Base-by-base conservation (phyloP, 2,329 filamentous ascomycete genomes). In the Niveomyces coronatus region DNA sequence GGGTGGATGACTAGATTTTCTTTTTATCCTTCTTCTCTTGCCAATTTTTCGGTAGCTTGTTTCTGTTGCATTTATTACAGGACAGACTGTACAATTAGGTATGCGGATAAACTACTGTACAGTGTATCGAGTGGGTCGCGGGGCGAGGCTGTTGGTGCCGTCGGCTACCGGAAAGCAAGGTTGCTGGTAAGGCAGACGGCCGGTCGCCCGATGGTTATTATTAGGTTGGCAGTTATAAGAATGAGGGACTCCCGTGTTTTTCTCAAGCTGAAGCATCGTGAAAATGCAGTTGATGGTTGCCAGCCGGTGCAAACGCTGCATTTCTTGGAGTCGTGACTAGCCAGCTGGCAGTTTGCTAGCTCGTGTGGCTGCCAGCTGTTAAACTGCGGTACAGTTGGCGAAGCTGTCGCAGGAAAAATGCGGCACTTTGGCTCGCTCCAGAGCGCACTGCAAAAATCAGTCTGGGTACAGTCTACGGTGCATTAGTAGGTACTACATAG, bases 161-260 rank as follows among this genome's bases (percentile, higher is more conserved):
- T 40, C 39, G 39, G 39, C 22, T 36, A 30, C 32, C 39, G 39
- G 39, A 36, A 40, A 16, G 28, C 39, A 35, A 15, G 31, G 38
- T 19, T 32, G 38, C 29, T 30, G 27, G 31, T 18, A 28, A 33
- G 31, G 24, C 37, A 20, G 24, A 39, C 31, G 30, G 31, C 15
- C 37, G 18, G 37, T 30, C 37, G 37, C 30, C n/a, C n/a, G n/a
- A n/a, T n/a, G n/a, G n/a, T n/a, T n/a, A n/a, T n/a, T n/a, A n/a
- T n/a, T n/a, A n/a, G n/a, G n/a, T n/a, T n/a, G n/a, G n/a, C n/a
- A n/a, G n/a, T n/a, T n/a, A n/a, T n/a, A n/a, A n/a, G n/a, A n/a
- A n/a, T n/a, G n/a, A n/a, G n/a, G n/a, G n/a, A n/a, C n/a, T n/a
- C n/a, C n/a, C n/a, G n/a, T n/a, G n/a, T n/a, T n/a, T 24, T 24